Conservation (phyloP, 495 filamentous ascomycete species). For the Clavariopsis aquatica region DNA sequence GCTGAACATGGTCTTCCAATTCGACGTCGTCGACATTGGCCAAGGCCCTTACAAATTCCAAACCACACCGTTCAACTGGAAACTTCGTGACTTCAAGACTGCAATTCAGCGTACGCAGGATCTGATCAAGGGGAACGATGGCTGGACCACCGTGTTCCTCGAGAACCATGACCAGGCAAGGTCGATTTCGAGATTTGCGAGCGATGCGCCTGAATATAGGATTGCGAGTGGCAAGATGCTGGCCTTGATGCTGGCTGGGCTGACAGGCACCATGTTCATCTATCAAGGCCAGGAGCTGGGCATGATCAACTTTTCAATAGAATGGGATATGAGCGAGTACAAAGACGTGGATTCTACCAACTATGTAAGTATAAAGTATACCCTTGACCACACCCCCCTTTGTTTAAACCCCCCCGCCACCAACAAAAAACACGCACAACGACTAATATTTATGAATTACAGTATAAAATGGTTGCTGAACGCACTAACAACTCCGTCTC, state of each 20-base stretch:
- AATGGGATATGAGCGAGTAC: slow-evolving; percentile 68
- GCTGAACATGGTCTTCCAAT: slow-evolving; percentile 45
- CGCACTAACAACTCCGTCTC: slow-evolving; percentile 46
- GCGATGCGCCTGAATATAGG: slow-evolving; percentile 57
- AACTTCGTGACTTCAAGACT: slow-evolving; percentile 13
- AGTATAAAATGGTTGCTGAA: slow-evolving; percentile 45
- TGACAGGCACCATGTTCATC: slow-evolving; percentile 69
- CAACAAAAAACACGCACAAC: neutral
- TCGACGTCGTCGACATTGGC: slow-evolving; percentile 35
- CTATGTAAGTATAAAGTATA: slow-evolving; percentile 43
- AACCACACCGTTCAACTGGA: slow-evolving; percentile 19
- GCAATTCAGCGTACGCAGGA: slow-evolving; percentile 18
- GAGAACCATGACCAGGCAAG: slow-evolving; percentile 42
- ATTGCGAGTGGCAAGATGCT: slow-evolving; percentile 53
- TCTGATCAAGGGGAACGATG: slow-evolving; percentile 31
- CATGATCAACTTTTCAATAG: slow-evolving; percentile 67
- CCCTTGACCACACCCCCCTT: neutral
- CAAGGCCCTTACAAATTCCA: slow-evolving; percentile 31
- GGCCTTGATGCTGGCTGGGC: slow-evolving; percentile 57
- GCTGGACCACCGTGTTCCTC: slow-evolving; percentile 37
- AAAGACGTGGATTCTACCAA: slow-evolving; percentile 71
- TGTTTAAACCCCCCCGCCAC: too few species aligned
- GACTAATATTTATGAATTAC: slow-evolving; percentile 2
- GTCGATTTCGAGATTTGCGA: slow-evolving; percentile 36
- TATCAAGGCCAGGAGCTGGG: slow-evolving; percentile 80